phyloP scores from a whole-genome alignment of 257 asterid species.

The Forsythia suspensa region DNA sequence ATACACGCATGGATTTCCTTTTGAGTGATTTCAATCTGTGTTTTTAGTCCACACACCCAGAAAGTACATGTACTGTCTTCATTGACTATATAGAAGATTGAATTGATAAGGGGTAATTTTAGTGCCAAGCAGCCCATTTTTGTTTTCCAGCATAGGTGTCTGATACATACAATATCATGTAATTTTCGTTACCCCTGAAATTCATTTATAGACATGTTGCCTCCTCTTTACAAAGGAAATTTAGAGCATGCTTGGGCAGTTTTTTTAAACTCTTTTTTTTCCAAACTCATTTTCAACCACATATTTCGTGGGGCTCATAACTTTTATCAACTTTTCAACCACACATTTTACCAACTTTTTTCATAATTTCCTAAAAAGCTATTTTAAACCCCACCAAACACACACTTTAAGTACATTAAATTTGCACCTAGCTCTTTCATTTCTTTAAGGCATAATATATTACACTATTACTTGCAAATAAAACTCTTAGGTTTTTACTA shows the following conservation, averaged over 20 bases:
- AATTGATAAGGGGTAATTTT: background rate
- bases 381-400: no score
- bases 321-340: no score
- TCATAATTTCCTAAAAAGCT: no score
- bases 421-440: background rate
- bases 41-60: background rate
- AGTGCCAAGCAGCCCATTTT: background rate
- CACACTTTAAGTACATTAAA: background rate
- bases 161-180: background rate
- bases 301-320: no score
- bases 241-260: no score
- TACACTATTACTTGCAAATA: background rate
- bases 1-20: background rate
- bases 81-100: background rate
- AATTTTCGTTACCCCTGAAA: background rate
- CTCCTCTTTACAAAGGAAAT: background rate
- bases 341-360: no score
- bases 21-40: background rate
- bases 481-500: background rate
- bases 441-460: background rate
- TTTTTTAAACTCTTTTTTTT: no score
- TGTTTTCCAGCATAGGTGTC: background rate
- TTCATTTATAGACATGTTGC: background rate
- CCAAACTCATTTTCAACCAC: no score
- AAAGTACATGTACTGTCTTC: background rate